These are phyloP conservation scores for Penicillium sp. DNA, from an alignment of 2,329 filamentous ascomycete species.

Conservation along the genomic window DNA sequence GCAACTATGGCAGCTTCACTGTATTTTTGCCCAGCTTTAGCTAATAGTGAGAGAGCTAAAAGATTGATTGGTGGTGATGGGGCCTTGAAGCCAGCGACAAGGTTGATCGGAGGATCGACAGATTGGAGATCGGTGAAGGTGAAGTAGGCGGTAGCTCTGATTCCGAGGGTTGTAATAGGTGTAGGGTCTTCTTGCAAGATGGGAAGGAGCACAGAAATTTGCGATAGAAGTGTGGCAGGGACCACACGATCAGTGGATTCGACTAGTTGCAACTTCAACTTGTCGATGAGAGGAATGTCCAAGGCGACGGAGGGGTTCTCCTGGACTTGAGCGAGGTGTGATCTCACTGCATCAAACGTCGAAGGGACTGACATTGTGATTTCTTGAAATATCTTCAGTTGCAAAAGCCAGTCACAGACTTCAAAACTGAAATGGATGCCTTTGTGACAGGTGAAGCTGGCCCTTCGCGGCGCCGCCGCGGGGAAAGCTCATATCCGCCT, in stretches of 20 bases:
- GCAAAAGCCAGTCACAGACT: not conserved
- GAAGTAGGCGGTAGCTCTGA: constrained; percentile 49
- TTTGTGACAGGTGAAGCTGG: not conserved
- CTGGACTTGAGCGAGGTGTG: constrained; percentile 47
- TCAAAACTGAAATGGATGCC: not conserved
- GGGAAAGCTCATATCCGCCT: constrained; percentile 22
- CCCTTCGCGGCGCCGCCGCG: constrained; percentile 14
- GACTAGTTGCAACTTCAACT: constrained; percentile 47
- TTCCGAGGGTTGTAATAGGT: constrained; percentile 53
- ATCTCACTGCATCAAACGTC: constrained; percentile 35
- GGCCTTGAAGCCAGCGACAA: constrained; percentile 53
- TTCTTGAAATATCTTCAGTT: not conserved
- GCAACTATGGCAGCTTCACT: constrained; percentile 59
- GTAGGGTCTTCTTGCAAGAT: constrained; percentile 57
- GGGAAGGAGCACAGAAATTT: constrained; percentile 52
- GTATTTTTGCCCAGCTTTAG: constrained; percentile 52
- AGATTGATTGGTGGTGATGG: constrained; percentile 54
- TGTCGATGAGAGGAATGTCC: constrained; percentile 50
- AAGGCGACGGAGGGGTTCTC: constrained; percentile 46
- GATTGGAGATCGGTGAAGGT: constrained; percentile 50
- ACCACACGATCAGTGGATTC: constrained; percentile 35
- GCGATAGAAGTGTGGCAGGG: constrained; percentile 40
- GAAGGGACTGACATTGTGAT: constrained; percentile 35
- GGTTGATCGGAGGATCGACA: constrained; percentile 50
- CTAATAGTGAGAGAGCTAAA: constrained; percentile 55